Conservation (phyloP, 1,284 basidiomycete genomes). For the Puccinia triticina region DNA sequence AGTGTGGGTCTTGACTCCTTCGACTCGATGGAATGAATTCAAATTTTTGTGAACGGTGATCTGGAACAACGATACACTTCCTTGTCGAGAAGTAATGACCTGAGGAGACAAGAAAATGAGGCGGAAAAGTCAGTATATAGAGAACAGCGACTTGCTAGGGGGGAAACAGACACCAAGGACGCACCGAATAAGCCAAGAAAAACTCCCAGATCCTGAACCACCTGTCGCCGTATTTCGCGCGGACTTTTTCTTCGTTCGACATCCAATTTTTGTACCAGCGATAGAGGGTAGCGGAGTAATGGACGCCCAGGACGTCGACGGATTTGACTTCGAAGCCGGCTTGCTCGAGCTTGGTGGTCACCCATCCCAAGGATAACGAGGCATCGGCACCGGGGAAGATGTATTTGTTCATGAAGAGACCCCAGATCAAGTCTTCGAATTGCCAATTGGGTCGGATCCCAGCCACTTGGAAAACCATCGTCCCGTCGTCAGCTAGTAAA, state of each 20-base stretch:
- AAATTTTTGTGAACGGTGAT: conserved; percentile 96
- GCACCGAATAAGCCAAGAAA: conserved; percentile 53
- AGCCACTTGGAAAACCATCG: conserved; percentile 93
- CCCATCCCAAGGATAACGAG: conserved; percentile 92
- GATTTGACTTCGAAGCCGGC: conserved; percentile 97
- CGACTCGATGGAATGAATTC: conserved; percentile 83
- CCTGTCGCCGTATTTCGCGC: conserved; percentile 84
- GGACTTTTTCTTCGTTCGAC: conserved; percentile 74
- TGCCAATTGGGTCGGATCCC: conserved; percentile 93
- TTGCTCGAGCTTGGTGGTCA: conserved; percentile 73
- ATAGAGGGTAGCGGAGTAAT: conserved; percentile 84
- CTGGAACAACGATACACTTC: conserved; percentile 86
- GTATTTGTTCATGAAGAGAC: conserved; percentile 60
- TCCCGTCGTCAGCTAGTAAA: conserved; percentile 89
- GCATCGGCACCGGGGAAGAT: conserved; percentile 98
- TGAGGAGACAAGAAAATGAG: conserved; percentile 41
- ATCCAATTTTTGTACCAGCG: conserved; percentile 84
- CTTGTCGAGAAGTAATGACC: conserved; percentile 68
- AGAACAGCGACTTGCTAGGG: too few relatives aligned
- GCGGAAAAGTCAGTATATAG: conserved; percentile 35
- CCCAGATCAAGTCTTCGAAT: conserved; percentile 96
- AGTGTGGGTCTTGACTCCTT: conserved; percentile 60
- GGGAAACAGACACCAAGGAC: conserved; percentile 60
- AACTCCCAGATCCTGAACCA: conserved; percentile 61
- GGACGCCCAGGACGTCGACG: conserved; percentile 77